These are phyloP conservation scores for Kregervanrija pseudodelftensis DNA, from an alignment of 805 yeast species.

Conservation along the genomic window DNA sequence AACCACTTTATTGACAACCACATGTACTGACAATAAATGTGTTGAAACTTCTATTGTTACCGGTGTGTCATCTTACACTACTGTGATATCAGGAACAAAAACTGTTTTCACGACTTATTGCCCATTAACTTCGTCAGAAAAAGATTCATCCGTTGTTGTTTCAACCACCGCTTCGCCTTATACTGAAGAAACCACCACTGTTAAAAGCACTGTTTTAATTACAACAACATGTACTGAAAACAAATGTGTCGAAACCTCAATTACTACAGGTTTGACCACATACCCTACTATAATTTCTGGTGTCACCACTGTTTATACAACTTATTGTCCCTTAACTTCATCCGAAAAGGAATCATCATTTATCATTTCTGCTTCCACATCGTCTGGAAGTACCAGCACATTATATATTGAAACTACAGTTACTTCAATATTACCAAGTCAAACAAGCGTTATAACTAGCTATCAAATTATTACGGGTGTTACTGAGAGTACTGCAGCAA, in stretches of 20 bases:
- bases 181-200: not conserved
- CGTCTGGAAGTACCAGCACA: not conserved
- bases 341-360: not conserved
- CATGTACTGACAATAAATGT: not conserved
- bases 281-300: slow-evolving; percentile 27
- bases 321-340: slow-evolving; percentile 28
- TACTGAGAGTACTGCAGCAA: slow-evolving; percentile 12
- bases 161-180: slow-evolving; percentile 1
- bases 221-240: slow-evolving; percentile 3
- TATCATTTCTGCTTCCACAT: not conserved
- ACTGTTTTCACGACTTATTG: slow-evolving; percentile 32
- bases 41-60: slow-evolving; percentile 2
- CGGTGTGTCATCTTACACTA: not conserved
- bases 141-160: slow-evolving; percentile 7
- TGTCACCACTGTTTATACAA: slow-evolving; percentile 29
- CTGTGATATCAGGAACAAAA: slow-evolving; percentile 18
- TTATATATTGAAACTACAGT: not conserved
- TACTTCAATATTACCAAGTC: slow-evolving; percentile 2
- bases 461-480: slow-evolving; percentile 6
- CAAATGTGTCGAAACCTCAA: not conserved
- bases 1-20: not conserved
- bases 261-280: slow-evolving; percentile 5
- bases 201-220: not conserved
- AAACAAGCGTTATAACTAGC: too few relatives aligned
- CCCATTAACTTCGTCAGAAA: slow-evolving; percentile 13